Evolutionary conservation across 192 early-diverging fungal species (phyloP).

Genomic region (Dissophora ornata): DNA sequence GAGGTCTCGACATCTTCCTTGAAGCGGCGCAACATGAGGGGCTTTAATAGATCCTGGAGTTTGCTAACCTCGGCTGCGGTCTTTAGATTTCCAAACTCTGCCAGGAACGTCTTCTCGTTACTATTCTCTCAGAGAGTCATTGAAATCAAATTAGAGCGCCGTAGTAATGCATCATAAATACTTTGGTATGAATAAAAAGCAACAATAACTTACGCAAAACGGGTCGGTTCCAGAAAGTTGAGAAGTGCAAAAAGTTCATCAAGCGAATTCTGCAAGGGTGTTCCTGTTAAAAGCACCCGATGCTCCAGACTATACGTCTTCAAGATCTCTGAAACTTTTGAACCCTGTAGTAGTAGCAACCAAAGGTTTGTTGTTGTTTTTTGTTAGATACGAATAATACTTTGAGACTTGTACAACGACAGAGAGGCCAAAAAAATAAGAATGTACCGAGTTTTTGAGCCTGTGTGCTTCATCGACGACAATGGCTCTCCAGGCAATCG

Average conservation of each 20-base stretch:
- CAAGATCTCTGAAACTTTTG: conserved; percentile 81
- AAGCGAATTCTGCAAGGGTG: conserved; percentile 85
- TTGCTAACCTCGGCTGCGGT: conserved; percentile 82
- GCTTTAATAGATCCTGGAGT: conserved; percentile 80
- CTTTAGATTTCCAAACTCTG: conserved; percentile 75
- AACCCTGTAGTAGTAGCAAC: conserved; percentile 50
- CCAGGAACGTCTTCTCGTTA: conserved; percentile 74
- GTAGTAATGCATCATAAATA: not conserved
- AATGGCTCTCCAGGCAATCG: conserved; percentile 76
- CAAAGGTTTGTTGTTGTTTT: not conserved
- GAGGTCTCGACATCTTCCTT: conserved; percentile 92
- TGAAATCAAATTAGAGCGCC: not conserved
- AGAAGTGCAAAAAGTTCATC: conserved; percentile 86
- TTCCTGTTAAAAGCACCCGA: conserved; percentile 83
- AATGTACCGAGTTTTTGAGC: conserved; percentile 86
- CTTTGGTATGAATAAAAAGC: too few relatives aligned
- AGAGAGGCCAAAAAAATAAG: too few relatives aligned
- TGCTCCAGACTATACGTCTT: conserved; percentile 83
- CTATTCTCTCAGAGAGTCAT: conserved; percentile 8
- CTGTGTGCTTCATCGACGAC: conserved; percentile 90
- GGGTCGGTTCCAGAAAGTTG: conserved; percentile 83
- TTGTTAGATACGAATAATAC: not conserved
- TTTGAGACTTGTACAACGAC: too few relatives aligned
- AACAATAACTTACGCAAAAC: conserved; percentile 60
- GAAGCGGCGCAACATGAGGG: conserved; percentile 86